Evolutionary conservation across 495 filamentous ascomycete species (phyloP), one percentile per base, ranked within the genome.

Genomic region (Chaetomium tenue): DNA sequence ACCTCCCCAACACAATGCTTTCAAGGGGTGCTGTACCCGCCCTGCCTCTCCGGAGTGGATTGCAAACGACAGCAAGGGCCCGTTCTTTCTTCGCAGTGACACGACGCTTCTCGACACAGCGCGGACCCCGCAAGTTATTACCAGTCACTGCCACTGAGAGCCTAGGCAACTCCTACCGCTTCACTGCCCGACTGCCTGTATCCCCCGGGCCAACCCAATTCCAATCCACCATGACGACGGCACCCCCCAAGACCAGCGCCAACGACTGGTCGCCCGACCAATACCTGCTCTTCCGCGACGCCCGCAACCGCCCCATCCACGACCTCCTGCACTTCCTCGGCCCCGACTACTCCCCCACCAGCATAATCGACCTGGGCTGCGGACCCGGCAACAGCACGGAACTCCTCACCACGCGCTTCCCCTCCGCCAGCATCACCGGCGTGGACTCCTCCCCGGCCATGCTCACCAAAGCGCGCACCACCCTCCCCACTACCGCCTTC

Each of bases 371-470:
- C 65, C 70, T 86, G 0, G 84, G 84, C 66, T 86, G 83, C 68
- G 84, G 84, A 0, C 83, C 83, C 0, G 84, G 78, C 0, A 85
- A 82, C 69, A 82, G 79, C 0, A 87, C 84, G 25, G 64, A 69
- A 1, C 75, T 77, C 8, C 75, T 87, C 0, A 64, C 72, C 40
- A 58, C 66, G 5, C 75, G 71, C 16, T 87, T 79, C 60, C 84
- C 84, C 0, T 13, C 70, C 15, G 78, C 83, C 0, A 56, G 61
- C 9, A 66, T 86, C 46, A 69, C 69, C n/a, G 83, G 81, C 15
- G 77, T 87, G n/a, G 84, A 87, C 63, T 79, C 79, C 4, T 83
- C 80, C 0, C 74, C 74, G 0, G 79, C 79, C 61, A 87, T 87
- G 84, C 76, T 87, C 51, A 47, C 63, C 8, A 76, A 78, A 58